These are phyloP conservation scores for Pyrrhoderma lamaoense DNA, from an alignment of 1,284 basidiomycete genomes.

Conservation along the genomic window DNA sequence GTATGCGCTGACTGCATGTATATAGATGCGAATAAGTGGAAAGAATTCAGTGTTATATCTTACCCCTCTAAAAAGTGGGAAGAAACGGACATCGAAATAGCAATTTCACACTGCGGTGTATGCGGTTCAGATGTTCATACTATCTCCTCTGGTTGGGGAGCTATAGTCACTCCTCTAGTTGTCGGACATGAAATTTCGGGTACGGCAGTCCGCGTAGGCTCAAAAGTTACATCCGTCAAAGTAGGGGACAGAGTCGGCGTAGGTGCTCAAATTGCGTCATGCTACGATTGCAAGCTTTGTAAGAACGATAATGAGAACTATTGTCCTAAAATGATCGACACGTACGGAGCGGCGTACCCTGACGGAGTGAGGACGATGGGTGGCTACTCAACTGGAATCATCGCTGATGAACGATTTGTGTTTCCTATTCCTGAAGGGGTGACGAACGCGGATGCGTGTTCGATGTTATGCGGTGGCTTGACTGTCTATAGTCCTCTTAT, in stretches of 20 bases:
- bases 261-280: conserved; percentile 51
- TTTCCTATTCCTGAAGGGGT: conserved; percentile 62
- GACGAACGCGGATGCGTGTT: conserved; percentile 41
- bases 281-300: conserved; percentile 48
- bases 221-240: conserved; percentile 49
- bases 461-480: conserved; percentile 58
- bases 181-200: conserved; percentile 59
- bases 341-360: conserved; percentile 41
- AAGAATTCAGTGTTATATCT: conserved; percentile 13
- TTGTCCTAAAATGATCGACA: conserved; percentile 29
- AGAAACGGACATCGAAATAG: conserved; percentile 31
- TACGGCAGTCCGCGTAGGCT: conserved; percentile 44
- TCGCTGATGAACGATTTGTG: conserved; percentile 61
- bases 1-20: neutral
- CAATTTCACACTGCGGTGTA: conserved; percentile 33
- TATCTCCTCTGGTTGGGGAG: conserved; percentile 43
- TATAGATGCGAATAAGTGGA: conserved; percentile 15
- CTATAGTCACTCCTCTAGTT: conserved; percentile 34
- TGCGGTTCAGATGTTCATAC: conserved; percentile 52
- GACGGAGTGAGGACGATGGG: conserved; percentile 47
- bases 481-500: conserved; percentile 62
- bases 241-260: conserved; percentile 60
- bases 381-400: conserved; percentile 61
- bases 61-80: conserved; percentile 27
- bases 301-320: conserved; percentile 50